Evolutionary conservation across 1,284 basidiomycete genomes (phyloP).

Genomic region (Fistulinella staudtii): DNA sequence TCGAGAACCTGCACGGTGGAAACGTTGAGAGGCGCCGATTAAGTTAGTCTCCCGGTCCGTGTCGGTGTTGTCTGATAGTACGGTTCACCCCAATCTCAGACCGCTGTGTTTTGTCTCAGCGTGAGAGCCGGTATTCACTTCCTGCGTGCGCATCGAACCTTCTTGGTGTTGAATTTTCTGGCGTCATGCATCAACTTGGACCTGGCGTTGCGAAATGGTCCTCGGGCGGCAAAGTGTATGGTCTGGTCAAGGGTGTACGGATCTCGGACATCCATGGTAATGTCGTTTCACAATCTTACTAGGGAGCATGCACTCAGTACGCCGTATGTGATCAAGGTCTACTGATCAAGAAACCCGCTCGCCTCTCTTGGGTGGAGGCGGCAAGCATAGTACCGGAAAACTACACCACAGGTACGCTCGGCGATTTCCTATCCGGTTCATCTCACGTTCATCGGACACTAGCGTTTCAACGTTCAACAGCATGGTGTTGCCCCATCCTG

Average conservation of each 20-base stretch:
- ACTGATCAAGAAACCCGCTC: slow-evolving; percentile 71
- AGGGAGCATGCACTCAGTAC: slow-evolving; percentile 94
- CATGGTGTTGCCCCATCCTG: slow-evolving; percentile 7
- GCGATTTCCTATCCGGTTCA: slow-evolving; percentile 9
- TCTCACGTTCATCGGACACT: background rate
- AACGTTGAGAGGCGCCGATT: slow-evolving; percentile 72
- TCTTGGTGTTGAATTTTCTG: slow-evolving; percentile 92
- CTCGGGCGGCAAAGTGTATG: slow-evolving; percentile 83
- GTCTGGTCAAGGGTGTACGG: slow-evolving; percentile 67
- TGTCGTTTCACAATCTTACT: slow-evolving; percentile 8
- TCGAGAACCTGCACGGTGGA: slow-evolving; percentile 78
- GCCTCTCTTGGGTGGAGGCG: slow-evolving; percentile 80
- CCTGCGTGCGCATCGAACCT: slow-evolving; percentile 77
- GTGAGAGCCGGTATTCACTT: slow-evolving; percentile 73
- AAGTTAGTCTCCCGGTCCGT: slow-evolving; percentile 44
- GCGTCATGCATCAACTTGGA: slow-evolving; percentile 61
- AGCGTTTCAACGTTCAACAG: no score
- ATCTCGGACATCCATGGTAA: background rate
- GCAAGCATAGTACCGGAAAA: slow-evolving; percentile 85
- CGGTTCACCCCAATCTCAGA: slow-evolving; percentile 35
- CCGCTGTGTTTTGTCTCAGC: slow-evolving; percentile 83
- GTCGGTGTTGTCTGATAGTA: background rate
- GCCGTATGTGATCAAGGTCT: slow-evolving; percentile 67
- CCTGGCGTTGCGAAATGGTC: slow-evolving; percentile 56
- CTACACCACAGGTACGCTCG: slow-evolving; percentile 71